These are phyloP conservation scores for Diatrype stigma DNA, from an alignment of 2,329 filamentous ascomycete genomes.

Conservation along the genomic window DNA sequence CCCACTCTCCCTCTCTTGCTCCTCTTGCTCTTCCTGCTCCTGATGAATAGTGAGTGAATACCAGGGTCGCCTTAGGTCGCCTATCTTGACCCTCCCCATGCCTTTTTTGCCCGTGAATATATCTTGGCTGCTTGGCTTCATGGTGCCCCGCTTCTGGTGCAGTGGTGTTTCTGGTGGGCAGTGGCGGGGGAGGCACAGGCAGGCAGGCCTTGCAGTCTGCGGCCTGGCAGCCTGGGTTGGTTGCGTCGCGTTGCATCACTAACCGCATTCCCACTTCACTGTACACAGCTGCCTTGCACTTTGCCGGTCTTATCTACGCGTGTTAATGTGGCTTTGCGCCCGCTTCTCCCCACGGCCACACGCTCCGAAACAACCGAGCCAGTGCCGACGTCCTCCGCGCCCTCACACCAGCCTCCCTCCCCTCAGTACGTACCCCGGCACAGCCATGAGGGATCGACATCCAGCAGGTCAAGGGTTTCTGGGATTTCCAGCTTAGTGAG, in stretches of 20 bases:
- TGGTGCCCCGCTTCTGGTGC: background rate
- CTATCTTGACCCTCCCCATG: background rate
- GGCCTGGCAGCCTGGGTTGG: constrained; percentile 12
- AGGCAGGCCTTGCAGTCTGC: background rate
- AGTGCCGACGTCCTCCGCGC: constrained; percentile 1
- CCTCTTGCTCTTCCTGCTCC: background rate
- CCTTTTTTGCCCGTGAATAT: background rate
- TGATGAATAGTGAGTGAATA: background rate
- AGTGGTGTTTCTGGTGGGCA: too few relatives aligned
- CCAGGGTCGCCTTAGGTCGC: background rate
- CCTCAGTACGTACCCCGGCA: constrained; percentile 2
- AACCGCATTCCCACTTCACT: constrained; percentile 5
- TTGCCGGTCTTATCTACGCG: constrained; percentile 20
- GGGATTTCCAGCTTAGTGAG: background rate
- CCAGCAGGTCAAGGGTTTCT: too few relatives aligned
- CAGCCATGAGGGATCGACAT: constrained; percentile 11
- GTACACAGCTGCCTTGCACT: constrained; percentile 9
- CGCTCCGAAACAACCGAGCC: constrained; percentile 18
- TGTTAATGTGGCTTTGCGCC: constrained; percentile 23
- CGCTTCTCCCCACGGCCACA: constrained; percentile 11
- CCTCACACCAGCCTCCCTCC: background rate
- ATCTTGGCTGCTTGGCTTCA: constrained; percentile 2
- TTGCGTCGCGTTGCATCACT: constrained; percentile 14
- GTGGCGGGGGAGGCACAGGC: background rate
- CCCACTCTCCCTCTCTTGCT: constrained; percentile 10